These are phyloP conservation scores for Erysimum cheiri DNA, from an alignment of 441 rosid genomes.

Conservation along the genomic window DNA sequence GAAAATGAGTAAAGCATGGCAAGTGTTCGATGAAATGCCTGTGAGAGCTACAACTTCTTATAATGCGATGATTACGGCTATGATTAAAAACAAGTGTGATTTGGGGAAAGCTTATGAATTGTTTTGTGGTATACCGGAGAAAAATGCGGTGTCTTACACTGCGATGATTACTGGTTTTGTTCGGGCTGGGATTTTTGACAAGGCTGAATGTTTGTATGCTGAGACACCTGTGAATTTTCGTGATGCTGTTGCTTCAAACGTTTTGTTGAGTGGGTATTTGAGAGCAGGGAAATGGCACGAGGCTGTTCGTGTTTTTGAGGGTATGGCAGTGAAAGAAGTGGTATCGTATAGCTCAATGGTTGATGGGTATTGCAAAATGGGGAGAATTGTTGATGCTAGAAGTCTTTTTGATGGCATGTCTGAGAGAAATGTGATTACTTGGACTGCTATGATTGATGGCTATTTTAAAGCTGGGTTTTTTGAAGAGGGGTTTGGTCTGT, in stretches of 20 bases:
- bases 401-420: conserved; percentile 56
- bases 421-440: conserved; percentile 71
- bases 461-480: conserved; percentile 64
- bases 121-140: conserved; percentile 53
- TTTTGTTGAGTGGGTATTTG: conserved; percentile 67
- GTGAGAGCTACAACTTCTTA: conserved; percentile 59
- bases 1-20: conserved; percentile 54
- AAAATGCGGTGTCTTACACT: conserved; percentile 63
- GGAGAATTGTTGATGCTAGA: conserved; percentile 59
- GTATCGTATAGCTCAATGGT: conserved; percentile 75
- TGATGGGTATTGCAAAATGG: conserved; percentile 76
- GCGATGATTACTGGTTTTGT: conserved; percentile 77
- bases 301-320: conserved; percentile 59
- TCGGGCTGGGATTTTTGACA: conserved; percentile 56
- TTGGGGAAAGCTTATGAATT: conserved; percentile 51
- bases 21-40: conserved; percentile 74
- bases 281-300: conserved; percentile 59
- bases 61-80: conserved; percentile 83
- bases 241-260: conserved; percentile 73
- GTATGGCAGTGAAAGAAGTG: conserved; percentile 62
- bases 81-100: conserved; percentile 51
- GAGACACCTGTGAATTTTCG: conserved; percentile 55
- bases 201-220: conserved; percentile 55
- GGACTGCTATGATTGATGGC: conserved; percentile 84
- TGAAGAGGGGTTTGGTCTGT: conserved; percentile 63